phyloP scores from a whole-genome alignment of 2,329 filamentous ascomycete species.

The Fusarium mangiferae region DNA sequence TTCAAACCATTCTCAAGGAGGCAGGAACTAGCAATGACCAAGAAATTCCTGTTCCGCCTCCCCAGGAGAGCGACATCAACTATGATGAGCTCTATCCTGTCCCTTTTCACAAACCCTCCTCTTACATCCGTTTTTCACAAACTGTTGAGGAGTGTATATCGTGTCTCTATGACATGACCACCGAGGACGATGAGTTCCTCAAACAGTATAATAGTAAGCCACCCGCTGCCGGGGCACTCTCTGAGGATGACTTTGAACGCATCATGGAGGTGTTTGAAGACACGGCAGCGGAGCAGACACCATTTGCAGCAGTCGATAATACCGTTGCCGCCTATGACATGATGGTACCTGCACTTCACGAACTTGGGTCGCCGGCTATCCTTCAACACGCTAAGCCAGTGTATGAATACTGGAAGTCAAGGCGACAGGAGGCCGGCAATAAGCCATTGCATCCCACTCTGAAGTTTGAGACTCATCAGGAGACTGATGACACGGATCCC shows the following conservation, averaged over 20 bases:
- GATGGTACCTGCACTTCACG: constrained; percentile 74
- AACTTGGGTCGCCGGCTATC: constrained; percentile 60
- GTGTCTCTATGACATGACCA: constrained; percentile 92
- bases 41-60: constrained; percentile 74
- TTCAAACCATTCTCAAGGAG: constrained; percentile 80
- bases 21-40: constrained; percentile 66
- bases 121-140: constrained; percentile 97
- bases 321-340: constrained; percentile 81
- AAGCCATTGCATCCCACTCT: constrained; percentile 79
- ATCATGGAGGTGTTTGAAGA: constrained; percentile 97
- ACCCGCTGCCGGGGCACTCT: constrained; percentile 71
- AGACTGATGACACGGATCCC: constrained; percentile 94
- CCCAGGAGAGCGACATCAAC: constrained; percentile 73
- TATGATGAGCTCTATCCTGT: constrained; percentile 91
- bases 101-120: constrained; percentile 83
- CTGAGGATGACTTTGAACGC: constrained; percentile 91
- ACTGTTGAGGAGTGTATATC: constrained; percentile 96
- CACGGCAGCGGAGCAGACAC: constrained; percentile 83
- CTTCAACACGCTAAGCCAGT: constrained; percentile 76
- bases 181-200: constrained; percentile 88
- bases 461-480: constrained; percentile 94
- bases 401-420: constrained; percentile 89
- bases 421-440: constrained; percentile 74
- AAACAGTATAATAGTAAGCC: constrained; percentile 84
- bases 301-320: constrained; percentile 90